Percentiles rank a stretch among this genome's conserved stretches.
These are phyloP conservation scores for Coniochaeta sp. DNA, from an alignment of 2,329 filamentous ascomycete genomes.

Conservation along the genomic window DNA sequence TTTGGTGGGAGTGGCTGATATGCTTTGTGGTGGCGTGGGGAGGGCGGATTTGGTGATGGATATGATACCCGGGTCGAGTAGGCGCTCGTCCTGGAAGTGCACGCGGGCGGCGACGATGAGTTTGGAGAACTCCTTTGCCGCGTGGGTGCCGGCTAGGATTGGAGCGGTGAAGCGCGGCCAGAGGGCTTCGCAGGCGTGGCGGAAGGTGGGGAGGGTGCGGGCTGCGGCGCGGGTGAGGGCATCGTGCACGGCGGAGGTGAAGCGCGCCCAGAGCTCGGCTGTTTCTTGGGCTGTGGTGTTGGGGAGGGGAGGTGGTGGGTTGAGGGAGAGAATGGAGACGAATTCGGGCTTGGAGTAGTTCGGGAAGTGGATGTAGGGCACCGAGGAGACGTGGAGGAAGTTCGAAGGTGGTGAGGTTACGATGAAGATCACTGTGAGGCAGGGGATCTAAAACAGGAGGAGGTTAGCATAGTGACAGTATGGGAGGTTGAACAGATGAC, in stretches of 20 bases:
- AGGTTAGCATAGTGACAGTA: neutral
- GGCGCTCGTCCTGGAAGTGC: conserved; percentile 66
- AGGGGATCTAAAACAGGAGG: conserved; percentile 59
- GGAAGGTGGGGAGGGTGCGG: conserved; percentile 69
- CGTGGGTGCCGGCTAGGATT: conserved; percentile 64
- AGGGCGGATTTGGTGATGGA: neutral
- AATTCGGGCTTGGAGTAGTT: conserved; percentile 78
- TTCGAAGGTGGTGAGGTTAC: conserved; percentile 64
- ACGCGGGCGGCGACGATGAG: conserved; percentile 65
- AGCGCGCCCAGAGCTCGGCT: conserved; percentile 69
- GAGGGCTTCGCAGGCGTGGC: conserved; percentile 61
- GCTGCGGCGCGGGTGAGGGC: conserved; percentile 74
- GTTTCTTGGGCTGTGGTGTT: conserved; percentile 50
- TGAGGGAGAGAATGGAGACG: conserved; percentile 64
- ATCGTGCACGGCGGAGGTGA: conserved; percentile 80
- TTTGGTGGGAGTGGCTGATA: conserved; percentile 3
- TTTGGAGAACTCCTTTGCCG: conserved; percentile 75
- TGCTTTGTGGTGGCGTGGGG: neutral
- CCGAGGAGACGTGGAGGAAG: conserved; percentile 61
- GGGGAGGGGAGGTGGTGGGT: conserved; percentile 33
- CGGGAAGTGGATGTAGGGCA: conserved; percentile 75
- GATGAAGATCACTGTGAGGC: conserved; percentile 70
- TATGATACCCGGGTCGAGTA: conserved; percentile 60
- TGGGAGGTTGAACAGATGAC: conserved; percentile 19
- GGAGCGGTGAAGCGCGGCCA: conserved; percentile 84